Conservation (phyloP, 1,284 basidiomycete genomes). For the Coriolopsis trogii region DNA sequence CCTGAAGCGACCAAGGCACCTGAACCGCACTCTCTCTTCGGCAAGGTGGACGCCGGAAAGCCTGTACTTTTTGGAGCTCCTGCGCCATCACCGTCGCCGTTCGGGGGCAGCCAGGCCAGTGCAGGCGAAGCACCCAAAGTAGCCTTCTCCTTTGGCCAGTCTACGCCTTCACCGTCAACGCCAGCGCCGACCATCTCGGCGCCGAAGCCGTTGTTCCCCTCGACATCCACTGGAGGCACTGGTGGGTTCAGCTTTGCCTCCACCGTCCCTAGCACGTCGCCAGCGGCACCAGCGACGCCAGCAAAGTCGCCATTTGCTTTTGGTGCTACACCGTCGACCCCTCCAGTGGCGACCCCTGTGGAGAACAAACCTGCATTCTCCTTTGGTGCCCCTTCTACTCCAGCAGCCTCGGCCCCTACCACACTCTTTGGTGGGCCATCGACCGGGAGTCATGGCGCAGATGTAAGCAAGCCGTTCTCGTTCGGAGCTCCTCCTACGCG, state of each 20-base stretch:
- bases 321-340: slow-evolving; percentile 22
- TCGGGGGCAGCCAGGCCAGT: slow-evolving; percentile 19
- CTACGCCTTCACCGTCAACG: slow-evolving; percentile 18
- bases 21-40: slow-evolving; percentile 15
- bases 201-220: slow-evolving; percentile 33
- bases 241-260: slow-evolving; percentile 28
- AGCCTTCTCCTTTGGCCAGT: slow-evolving; percentile 28
- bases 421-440: slow-evolving; percentile 23
- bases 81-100: slow-evolving; percentile 20
- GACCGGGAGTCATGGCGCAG: slow-evolving; percentile 20
- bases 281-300: slow-evolving; percentile 16
- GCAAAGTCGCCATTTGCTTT: slow-evolving; percentile 32
- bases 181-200: slow-evolving; percentile 26
- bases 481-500: slow-evolving; percentile 28
- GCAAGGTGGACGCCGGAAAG: slow-evolving; percentile 12
- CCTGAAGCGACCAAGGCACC: slow-evolving; percentile 22
- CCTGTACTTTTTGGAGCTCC: slow-evolving; percentile 19
- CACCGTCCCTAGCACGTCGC: slow-evolving; percentile 8
- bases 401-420: slow-evolving; percentile 11
- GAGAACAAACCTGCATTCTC: slow-evolving; percentile 28
- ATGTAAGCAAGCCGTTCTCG: slow-evolving; percentile 29
- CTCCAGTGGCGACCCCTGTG: slow-evolving; percentile 21
- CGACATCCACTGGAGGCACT: slow-evolving; percentile 19
- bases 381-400: slow-evolving; percentile 24
- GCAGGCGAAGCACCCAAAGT: slow-evolving; percentile 27